Evolutionary conservation across 2,329 filamentous ascomycete genomes (phyloP).

Genomic region (Penicillium griseofulvum): DNA sequence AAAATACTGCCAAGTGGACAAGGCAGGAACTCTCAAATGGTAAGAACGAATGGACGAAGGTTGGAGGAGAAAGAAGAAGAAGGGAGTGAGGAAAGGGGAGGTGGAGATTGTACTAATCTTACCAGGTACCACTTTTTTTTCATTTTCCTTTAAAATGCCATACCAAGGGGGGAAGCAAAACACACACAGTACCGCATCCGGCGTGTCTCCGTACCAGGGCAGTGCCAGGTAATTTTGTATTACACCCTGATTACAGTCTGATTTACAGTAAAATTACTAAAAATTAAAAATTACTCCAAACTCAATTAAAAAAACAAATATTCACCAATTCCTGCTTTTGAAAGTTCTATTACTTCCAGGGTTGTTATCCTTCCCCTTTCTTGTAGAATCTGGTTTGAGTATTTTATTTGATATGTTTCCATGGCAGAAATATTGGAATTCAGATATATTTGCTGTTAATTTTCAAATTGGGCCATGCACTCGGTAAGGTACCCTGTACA

Average conservation of each 20-base stretch:
- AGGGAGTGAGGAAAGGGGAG: constrained; percentile 35
- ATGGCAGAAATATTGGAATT: background rate
- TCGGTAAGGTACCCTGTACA: constrained; percentile 1
- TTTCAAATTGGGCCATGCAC: background rate
- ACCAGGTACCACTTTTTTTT: constrained; percentile 16
- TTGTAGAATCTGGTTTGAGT: background rate
- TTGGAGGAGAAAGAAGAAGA: constrained; percentile 35
- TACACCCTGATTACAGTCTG: background rate
- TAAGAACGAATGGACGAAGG: constrained; percentile 31
- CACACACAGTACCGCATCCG: constrained; percentile 23
- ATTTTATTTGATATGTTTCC: background rate
- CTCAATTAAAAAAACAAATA: background rate
- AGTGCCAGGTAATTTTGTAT: constrained; percentile 2
- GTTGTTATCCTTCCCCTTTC: constrained; percentile 11
- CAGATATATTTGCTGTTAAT: background rate
- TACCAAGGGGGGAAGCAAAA: constrained; percentile 14
- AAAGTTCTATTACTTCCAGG: background rate
- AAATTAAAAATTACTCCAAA: background rate
- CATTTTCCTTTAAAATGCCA: constrained; percentile 5
- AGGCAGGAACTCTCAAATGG: constrained; percentile 13
- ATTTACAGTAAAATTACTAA: background rate
- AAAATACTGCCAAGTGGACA: constrained; percentile 1
- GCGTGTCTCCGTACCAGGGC: background rate
- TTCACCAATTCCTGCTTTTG: constrained; percentile 14
- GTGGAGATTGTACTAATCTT: constrained; percentile 27